Base-by-base conservation (phyloP, 306 rosid genomes). In the Dryas octopetala region DNA sequence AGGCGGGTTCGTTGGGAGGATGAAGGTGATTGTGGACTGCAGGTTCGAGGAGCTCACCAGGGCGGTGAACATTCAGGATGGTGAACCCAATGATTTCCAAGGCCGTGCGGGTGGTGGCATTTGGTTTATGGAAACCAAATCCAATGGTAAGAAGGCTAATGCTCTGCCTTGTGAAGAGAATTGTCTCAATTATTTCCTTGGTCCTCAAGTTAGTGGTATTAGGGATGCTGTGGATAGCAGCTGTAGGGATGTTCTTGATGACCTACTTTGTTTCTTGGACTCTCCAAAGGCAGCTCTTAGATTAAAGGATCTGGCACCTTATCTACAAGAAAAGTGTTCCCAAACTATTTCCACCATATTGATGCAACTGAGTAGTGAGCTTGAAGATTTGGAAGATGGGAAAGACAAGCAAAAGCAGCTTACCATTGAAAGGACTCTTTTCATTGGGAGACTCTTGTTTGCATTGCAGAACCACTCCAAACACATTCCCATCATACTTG, bases 211-310 rank as follows among this genome's bases (percentile, higher is more conserved):
- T 64, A 85, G 97, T 72, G 79, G 79, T 68, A 88, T 95, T 66
- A 88, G 97, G 84, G 97, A 95, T 83, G 90, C 81, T 23, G 90
- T 89, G 71, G 99, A 92, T 69, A 84, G 75, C 71, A 84, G 92
- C 73, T 95, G 96, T 81, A 89, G 74, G 86, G 84, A 84, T 73
- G 84, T 90, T 74, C 96, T 95, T 68, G 88, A 87, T 80, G 99
- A 95, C 76, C 80, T 95, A 9, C 80, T 95, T 61, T 78, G 89
- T 77, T 95, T 95, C 96, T 83, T 95, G 74, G 98, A 95, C 71
- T 95, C 99, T 70, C 99, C 96, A 0, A 92, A 90, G 90, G 97
- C 97, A 66, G 86, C 96, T 55, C 83, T 70, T 70, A 92, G 99
- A 84, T 82, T 95, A 75, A 88, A 88, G 88, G 88, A 74, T 67